phyloP scores from a whole-genome alignment of 495 filamentous ascomycete genomes.

The Aspergillus panamensis region DNA sequence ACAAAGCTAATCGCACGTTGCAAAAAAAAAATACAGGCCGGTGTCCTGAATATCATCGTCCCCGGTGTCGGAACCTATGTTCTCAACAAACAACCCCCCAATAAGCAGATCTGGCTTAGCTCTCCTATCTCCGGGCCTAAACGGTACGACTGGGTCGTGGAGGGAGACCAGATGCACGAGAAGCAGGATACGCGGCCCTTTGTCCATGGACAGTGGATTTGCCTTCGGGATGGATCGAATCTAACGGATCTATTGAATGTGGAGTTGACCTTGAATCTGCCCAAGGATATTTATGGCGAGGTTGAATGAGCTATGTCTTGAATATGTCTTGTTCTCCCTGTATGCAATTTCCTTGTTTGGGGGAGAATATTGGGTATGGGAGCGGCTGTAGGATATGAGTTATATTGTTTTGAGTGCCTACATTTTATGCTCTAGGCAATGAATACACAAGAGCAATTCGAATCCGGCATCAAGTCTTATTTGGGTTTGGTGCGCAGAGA shows the following conservation, averaged over 20 bases:
- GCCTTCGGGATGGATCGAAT: conserved; percentile 72
- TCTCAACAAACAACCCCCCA: conserved; percentile 96
- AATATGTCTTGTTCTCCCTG: not conserved
- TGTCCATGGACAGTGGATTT: conserved; percentile 68
- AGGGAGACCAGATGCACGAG: conserved; percentile 64
- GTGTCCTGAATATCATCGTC: conserved; percentile 74
- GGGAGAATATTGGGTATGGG: not conserved
- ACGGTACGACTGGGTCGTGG: conserved; percentile 79
- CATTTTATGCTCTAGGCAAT: too few relatives aligned
- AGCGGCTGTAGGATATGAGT: not conserved
- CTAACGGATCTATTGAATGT: conserved; percentile 64
- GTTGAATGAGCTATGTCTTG: conserved; percentile 9
- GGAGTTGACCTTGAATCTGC: conserved; percentile 55
- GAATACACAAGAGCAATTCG: too few relatives aligned
- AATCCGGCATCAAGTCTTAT: not conserved
- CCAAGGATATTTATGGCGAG: conserved; percentile 41
- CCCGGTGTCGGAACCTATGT: conserved; percentile 72
- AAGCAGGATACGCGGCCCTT: conserved; percentile 65
- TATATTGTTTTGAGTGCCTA: not conserved
- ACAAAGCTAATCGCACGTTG: not conserved
- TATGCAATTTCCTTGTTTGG: not conserved
- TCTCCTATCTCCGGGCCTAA: conserved; percentile 91
- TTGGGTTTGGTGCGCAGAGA: not conserved
- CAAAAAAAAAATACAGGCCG: conserved; percentile 52
- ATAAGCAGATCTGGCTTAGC: conserved; percentile 96